These are phyloP conservation scores for Aquilaria malaccensis DNA, from an alignment of 345 rosid species.

Conservation along the genomic window DNA sequence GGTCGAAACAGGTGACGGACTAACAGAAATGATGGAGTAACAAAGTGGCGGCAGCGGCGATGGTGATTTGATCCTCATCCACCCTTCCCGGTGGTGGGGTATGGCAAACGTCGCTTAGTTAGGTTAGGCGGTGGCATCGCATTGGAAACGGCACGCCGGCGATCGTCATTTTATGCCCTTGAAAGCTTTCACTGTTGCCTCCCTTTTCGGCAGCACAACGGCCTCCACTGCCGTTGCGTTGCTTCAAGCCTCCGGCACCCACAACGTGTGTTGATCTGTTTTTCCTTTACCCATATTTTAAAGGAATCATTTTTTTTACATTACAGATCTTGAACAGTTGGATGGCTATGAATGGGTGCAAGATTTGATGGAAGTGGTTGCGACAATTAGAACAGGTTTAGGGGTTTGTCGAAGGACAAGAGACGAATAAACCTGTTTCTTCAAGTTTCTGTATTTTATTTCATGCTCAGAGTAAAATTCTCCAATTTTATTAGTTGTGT, in stretches of 20 bases:
- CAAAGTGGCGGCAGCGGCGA: slow-evolving; percentile 9
- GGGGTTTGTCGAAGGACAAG: slow-evolving; percentile 22
- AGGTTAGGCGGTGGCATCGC: slow-evolving; percentile 26
- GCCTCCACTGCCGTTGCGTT: slow-evolving; percentile 25
- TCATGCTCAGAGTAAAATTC: background rate
- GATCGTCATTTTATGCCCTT: slow-evolving; percentile 28
- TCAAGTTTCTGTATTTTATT: background rate
- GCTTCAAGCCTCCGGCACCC: slow-evolving; percentile 36
- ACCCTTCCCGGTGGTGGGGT: slow-evolving; percentile 31
- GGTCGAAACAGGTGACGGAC: too few species aligned
- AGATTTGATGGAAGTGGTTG: slow-evolving; percentile 37
- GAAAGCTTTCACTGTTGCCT: slow-evolving; percentile 36
- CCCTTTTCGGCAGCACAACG: slow-evolving; percentile 35
- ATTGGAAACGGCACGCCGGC: slow-evolving; percentile 24
- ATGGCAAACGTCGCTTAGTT: slow-evolving; percentile 29
- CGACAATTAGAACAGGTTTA: slow-evolving; percentile 31
- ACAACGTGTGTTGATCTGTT: slow-evolving; percentile 12
- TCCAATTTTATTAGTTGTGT: background rate
- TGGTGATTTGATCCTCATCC: background rate
- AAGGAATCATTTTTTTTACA: background rate
- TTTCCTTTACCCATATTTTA: background rate
- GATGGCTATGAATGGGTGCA: slow-evolving; percentile 23
- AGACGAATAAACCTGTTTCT: slow-evolving; percentile 14
- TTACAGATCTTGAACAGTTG: too few species aligned
- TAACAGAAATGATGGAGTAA: slow-evolving; percentile 1